These are phyloP conservation scores for Moniliophthora roreri DNA, from an alignment of 1,284 basidiomycete genomes.

Conservation along the genomic window DNA sequence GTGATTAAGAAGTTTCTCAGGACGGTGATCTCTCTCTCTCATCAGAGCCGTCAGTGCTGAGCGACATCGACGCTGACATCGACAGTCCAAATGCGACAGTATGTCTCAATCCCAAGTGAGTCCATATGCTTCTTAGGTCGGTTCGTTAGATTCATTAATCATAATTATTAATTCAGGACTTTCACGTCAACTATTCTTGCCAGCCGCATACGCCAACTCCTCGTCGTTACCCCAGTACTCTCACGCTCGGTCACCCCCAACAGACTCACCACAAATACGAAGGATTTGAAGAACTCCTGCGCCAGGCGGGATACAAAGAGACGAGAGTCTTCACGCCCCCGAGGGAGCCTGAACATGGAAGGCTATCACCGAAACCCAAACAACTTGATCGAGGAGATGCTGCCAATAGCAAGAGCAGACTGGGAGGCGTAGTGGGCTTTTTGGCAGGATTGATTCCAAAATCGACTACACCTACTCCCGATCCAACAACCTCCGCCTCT, in stretches of 20 bases:
- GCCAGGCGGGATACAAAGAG: slow-evolving; percentile 87
- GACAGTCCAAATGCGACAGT: too few relatives aligned
- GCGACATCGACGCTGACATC: too few relatives aligned
- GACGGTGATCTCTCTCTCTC: too few relatives aligned
- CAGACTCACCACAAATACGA: slow-evolving; percentile 48
- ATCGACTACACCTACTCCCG: neutral
- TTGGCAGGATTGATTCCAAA: neutral
- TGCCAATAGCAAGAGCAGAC: neutral
- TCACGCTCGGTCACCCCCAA: neutral
- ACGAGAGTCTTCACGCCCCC: slow-evolving; percentile 86
- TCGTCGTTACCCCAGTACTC: too few relatives aligned
- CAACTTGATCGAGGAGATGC: neutral
- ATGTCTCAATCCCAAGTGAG: too few relatives aligned
- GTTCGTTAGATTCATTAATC: too few relatives aligned
- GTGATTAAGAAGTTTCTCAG: too few relatives aligned
- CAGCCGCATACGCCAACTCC: too few relatives aligned
- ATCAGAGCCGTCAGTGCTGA: too few relatives aligned
- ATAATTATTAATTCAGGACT: too few relatives aligned
- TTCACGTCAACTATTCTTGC: too few relatives aligned
- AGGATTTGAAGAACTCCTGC: slow-evolving; percentile 77
- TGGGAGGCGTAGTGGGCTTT: slow-evolving; percentile 2
- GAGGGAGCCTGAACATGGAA: slow-evolving; percentile 46
- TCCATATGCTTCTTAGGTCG: too few relatives aligned
- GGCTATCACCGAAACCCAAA: neutral
- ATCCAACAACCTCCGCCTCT: neutral